Percentiles rank a stretch among this genome's conserved stretches.
Conservation (phyloP, 768 basidiomycete genomes). For the Exidia glandulosa region DNA sequence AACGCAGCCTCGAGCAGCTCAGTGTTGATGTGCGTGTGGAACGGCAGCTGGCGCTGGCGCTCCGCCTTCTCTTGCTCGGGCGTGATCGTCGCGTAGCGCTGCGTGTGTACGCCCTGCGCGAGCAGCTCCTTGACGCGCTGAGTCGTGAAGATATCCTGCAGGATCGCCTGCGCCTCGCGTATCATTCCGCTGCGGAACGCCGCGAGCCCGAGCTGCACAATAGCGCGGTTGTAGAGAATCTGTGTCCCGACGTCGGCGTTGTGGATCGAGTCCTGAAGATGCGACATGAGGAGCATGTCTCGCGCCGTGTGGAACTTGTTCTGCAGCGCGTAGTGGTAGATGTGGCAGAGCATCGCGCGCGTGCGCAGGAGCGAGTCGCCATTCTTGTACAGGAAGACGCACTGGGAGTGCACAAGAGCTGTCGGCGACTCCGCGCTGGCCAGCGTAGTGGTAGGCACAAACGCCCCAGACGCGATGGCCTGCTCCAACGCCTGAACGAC, state of each 20-base stretch:
- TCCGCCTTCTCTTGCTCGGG: conserved; percentile 98
- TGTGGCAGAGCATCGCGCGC: conserved; percentile 93
- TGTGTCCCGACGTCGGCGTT: conserved; percentile 95
- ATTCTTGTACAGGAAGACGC: conserved; percentile 86
- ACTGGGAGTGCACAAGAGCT: conserved; percentile 73
- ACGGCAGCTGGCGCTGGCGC: conserved; percentile 89
- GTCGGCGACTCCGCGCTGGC: conserved; percentile 46
- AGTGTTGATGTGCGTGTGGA: conserved; percentile 99
- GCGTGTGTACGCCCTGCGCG: conserved; percentile 88
- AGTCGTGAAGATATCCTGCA: conserved; percentile 93
- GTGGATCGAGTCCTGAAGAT: conserved; percentile 92
- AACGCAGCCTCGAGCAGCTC: conserved; percentile 96
- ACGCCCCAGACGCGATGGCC: conserved; percentile 43
- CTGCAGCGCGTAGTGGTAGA: conserved; percentile 93
- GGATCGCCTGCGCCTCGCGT: conserved; percentile 82
- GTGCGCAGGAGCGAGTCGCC: conserved; percentile 88
- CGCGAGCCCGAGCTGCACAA: conserved; percentile 93
- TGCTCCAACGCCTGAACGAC: conserved; percentile 86
- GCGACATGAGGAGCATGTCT: conserved; percentile 98
- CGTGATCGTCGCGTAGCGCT: conserved; percentile 66
- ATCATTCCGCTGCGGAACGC: conserved; percentile 94
- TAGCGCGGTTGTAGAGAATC: conserved; percentile 94
- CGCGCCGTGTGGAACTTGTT: conserved; percentile 95
- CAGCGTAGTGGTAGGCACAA: conserved; percentile 54
- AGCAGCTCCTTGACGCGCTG: conserved; percentile 95